Conservation (phyloP, 2,329 filamentous ascomycete species). For the Lasiodiplodia sp. region DNA sequence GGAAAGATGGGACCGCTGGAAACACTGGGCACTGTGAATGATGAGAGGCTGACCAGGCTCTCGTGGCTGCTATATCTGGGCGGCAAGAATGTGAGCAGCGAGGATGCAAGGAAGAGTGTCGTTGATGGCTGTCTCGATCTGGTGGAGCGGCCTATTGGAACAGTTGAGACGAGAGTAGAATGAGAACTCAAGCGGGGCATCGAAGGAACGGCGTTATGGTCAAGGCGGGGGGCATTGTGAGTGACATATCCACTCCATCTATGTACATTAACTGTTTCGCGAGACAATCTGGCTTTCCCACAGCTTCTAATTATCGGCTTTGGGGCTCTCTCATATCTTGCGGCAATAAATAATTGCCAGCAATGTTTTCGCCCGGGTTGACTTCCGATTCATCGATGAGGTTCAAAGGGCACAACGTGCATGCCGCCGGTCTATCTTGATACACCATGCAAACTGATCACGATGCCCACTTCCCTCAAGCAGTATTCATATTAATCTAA, state of each 20-base stretch:
- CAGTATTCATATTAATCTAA: not conserved
- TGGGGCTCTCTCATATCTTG: not conserved
- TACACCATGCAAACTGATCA: not conserved
- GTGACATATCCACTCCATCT: slow-evolving; percentile 5
- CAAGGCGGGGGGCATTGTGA: not conserved
- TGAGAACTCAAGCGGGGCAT: slow-evolving; percentile 29
- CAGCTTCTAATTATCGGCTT: not conserved
- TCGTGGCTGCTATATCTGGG: slow-evolving; percentile 92
- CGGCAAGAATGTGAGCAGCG: slow-evolving; percentile 85
- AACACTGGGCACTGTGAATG: slow-evolving; percentile 73
- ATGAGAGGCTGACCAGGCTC: slow-evolving; percentile 80
- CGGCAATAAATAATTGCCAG: not conserved
- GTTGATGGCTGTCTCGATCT: slow-evolving; percentile 88
- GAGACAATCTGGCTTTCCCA: not conserved
- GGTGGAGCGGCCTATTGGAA: slow-evolving; percentile 86
- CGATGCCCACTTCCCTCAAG: not conserved
- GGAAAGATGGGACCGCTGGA: slow-evolving; percentile 56
- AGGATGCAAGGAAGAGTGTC: slow-evolving; percentile 79
- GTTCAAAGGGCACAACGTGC: not conserved
- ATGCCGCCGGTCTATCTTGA: not conserved
- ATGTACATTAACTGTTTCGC: not conserved
- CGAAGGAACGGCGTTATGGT: slow-evolving; percentile 7
- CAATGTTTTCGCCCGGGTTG: not conserved
- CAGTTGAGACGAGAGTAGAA: slow-evolving; percentile 79
- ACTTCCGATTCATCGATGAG: too few relatives aligned